Base-by-base conservation (phyloP, 2,329 filamentous ascomycete species). In the Aureobasidium sp. region DNA sequence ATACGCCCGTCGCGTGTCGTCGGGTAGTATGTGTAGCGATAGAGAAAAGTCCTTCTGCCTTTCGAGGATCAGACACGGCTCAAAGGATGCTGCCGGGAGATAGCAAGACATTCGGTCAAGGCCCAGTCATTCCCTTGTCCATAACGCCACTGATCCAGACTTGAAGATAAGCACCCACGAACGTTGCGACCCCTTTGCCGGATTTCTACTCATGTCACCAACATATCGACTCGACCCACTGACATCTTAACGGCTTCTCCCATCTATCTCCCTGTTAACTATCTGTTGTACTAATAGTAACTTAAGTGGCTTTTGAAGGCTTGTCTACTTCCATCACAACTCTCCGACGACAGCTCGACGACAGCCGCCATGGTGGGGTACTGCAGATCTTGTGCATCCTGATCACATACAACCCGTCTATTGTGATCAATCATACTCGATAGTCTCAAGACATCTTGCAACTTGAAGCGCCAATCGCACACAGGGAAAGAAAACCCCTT, bases 131-230 rank as follows among this genome's bases (percentile, higher is more conserved):
- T 42, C 12, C 11, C 29, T 20, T 22, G 27, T 20, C 31, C 42
- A 47, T 37, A 58, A 47, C 55, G 55, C 55, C 55, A 58, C 55
- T 47, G 55, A 47, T 31, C 55, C 55, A 37, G 42, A 47, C 41
- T 57, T 44, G 12, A 20, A 42, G 55, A 58, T 58, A 58, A 58
- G 53, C 55, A 58, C 5, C 29, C 31, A 22, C 6, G 27, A 25
- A 42, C 52, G 37, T 56, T 42, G 20, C n/a, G 20, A 45, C 15
- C 37, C n/a, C 25, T 20, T 15, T 44, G 41, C 55, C 31, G 12
- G 12, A 34, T 34, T 34, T 11, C 12, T 20, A 15, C 1, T 9
- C 45, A 29, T 14, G 29, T 47, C 55, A 37, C 20, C 27, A 29
- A 47, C 42, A 57, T 57, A 47, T 47, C 29, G 29, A 36, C 41